These are phyloP conservation scores for Persicaria tinctoria DNA, from an alignment of 148 eudicot species.

Conservation along the genomic window DNA sequence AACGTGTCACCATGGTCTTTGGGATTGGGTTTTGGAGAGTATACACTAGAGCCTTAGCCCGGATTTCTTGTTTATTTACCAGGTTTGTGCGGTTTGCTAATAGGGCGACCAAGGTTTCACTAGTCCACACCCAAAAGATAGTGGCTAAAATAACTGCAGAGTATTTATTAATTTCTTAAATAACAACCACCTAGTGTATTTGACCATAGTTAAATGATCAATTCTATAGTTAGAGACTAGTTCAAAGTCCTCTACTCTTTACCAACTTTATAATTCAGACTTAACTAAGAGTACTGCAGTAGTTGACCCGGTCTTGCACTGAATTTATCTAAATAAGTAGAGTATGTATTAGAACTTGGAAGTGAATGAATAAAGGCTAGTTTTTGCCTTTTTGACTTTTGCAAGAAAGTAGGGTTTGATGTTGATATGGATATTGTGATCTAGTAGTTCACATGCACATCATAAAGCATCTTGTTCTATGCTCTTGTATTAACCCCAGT, in stretches of 20 bases:
- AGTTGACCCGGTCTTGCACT: constrained; percentile 6
- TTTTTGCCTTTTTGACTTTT: background rate
- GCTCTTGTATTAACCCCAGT: constrained; percentile 5
- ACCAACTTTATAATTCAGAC: background rate
- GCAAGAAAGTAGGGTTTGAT: background rate
- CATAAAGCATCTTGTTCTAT: constrained; percentile 12
- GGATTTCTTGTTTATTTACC: too few relatives aligned
- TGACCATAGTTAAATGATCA: background rate
- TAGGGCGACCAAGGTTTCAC: too few relatives aligned
- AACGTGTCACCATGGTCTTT: too few relatives aligned
- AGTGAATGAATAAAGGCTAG: background rate
- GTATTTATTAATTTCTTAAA: background rate
- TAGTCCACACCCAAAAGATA: too few relatives aligned
- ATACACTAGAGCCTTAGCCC: too few relatives aligned
- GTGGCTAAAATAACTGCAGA: too few relatives aligned
- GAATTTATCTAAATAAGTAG: background rate
- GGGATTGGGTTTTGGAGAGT: too few relatives aligned
- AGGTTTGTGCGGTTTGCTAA: too few relatives aligned
- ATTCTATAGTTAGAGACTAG: background rate
- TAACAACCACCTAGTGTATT: background rate
- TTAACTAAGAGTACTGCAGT: background rate
- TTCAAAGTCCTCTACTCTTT: background rate
- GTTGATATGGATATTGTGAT: constrained; percentile 6
- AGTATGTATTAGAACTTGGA: background rate
- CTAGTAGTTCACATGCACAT: constrained; percentile 9